phyloP scores from a whole-genome alignment of 2,329 filamentous ascomycete genomes.

The Penicillium sp. region DNA sequence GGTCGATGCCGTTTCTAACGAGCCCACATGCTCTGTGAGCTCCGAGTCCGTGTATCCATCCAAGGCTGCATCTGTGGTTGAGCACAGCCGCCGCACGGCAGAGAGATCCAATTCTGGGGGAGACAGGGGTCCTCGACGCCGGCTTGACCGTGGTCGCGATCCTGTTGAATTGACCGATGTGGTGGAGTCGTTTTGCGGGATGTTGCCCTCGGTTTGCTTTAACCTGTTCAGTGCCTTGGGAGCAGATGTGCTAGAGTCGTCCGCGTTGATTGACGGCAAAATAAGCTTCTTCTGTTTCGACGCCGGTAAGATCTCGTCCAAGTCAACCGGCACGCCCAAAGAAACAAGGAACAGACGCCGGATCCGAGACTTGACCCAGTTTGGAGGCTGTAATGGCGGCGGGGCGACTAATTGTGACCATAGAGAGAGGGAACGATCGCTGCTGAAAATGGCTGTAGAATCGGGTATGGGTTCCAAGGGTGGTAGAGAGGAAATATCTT shows the following conservation, averaged over 20 bases:
- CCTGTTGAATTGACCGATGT: conserved; percentile 23
- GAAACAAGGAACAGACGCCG: conserved; percentile 93
- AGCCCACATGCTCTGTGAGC: conserved; percentile 65
- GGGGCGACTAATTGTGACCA: conserved; percentile 97
- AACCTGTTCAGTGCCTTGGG: conserved; percentile 36
- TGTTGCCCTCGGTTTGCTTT: conserved; percentile 31
- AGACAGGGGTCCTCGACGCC: conserved; percentile 54
- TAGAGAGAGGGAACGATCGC: conserved; percentile 79
- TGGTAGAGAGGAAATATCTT: conserved; percentile 31
- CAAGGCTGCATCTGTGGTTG: conserved; percentile 79
- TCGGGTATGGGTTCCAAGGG: conserved; percentile 39
- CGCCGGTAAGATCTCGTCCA: conserved; percentile 94
- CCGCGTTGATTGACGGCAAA: conserved; percentile 69
- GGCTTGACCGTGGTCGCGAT: conserved; percentile 26
- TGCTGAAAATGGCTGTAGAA: conserved; percentile 66
- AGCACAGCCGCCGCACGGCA: conserved; percentile 71
- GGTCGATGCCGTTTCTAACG: conserved; percentile 65
- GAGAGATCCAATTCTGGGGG: conserved; percentile 76
- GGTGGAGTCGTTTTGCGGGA: conserved; percentile 24
- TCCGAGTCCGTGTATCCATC: conserved; percentile 74
- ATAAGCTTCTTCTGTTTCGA: conserved; percentile 98
- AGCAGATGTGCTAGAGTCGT: conserved; percentile 53
- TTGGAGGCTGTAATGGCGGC: conserved; percentile 87
- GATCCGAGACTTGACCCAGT: conserved; percentile 96
- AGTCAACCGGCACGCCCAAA: conserved; percentile 88